Conservation (phyloP, 768 basidiomycete species). For the Naganishia vishniacii region DNA sequence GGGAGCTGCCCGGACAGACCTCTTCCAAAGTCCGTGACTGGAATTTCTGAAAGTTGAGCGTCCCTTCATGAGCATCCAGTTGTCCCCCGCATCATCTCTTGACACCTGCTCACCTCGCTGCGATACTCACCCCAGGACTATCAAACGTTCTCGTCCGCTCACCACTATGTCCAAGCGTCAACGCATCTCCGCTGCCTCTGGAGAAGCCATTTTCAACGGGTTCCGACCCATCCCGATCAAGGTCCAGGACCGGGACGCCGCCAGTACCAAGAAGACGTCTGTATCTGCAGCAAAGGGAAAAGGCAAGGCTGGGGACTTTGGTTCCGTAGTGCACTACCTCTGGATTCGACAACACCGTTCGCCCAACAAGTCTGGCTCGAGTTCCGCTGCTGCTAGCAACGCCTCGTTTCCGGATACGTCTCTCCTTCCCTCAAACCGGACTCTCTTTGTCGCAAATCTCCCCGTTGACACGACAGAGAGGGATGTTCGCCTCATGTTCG, state of each 20-base stretch:
- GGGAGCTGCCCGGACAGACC: no score
- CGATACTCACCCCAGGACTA: no score
- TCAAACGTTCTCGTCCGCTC: no score
- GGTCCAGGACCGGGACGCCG: not conserved
- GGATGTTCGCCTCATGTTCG: slow-evolving; percentile 72
- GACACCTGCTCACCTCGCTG: no score
- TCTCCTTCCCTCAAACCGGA: slow-evolving; percentile 56
- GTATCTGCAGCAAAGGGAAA: not conserved
- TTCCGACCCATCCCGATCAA: slow-evolving; percentile 14
- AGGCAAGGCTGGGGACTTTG: slow-evolving; percentile 3
- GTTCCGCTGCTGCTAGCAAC: not conserved
- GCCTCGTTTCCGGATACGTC: not conserved
- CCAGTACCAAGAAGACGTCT: not conserved
- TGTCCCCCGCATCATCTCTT: no score
- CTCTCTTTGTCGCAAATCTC: slow-evolving; percentile 80
- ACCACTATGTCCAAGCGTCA: slow-evolving; percentile 11
- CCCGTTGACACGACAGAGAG: slow-evolving; percentile 82
- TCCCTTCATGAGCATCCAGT: no score
- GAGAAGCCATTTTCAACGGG: not conserved
- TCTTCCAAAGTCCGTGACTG: no score
- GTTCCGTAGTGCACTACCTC: slow-evolving; percentile 12
- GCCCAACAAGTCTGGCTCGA: no score
- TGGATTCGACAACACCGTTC: slow-evolving; percentile 28
- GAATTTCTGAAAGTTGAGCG: not conserved
- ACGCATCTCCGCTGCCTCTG: slow-evolving; percentile 1